Evolutionary conservation across 83 land plant species (phyloP).

Genomic region (Diphasiastrum complanatum): DNA sequence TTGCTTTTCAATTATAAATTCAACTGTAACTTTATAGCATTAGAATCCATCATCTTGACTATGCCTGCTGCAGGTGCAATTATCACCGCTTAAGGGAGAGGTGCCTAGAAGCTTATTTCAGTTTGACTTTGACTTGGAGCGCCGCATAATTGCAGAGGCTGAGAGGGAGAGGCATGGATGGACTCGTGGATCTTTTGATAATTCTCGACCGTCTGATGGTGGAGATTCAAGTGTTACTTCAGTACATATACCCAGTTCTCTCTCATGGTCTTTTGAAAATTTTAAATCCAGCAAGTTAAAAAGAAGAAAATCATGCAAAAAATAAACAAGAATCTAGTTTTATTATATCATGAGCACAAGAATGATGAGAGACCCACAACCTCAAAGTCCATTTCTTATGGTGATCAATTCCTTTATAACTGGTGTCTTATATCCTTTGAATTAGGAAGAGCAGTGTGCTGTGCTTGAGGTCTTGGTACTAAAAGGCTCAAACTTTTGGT

Average conservation of each 20-base stretch:
- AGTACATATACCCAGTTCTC: neutral
- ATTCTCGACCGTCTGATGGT: slow-evolving; percentile 33
- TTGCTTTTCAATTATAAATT: neutral
- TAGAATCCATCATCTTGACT: neutral
- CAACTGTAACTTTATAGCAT: neutral
- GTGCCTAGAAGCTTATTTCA: slow-evolving; percentile 67
- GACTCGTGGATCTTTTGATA: slow-evolving; percentile 36
- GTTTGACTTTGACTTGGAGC: slow-evolving; percentile 80
- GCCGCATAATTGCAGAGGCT: slow-evolving; percentile 59
- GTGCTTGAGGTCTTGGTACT: neutral
- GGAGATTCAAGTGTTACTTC: slow-evolving; percentile 15
- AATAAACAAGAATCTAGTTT: too few species aligned
- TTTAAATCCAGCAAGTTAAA: neutral
- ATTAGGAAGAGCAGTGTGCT: too few species aligned
- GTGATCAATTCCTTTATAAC: too few species aligned
- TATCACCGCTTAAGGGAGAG: slow-evolving; percentile 56
- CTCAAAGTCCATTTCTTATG: too few species aligned
- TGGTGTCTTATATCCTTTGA: too few species aligned
- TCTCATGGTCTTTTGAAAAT: neutral
- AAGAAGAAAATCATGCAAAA: too few species aligned
- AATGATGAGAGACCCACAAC: too few species aligned
- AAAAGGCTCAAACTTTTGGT: neutral
- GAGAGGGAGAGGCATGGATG: slow-evolving; percentile 55
- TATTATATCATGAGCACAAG: too few species aligned
- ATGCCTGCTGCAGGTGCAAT: slow-evolving; percentile 43